Conservation (phyloP, 768 basidiomycete species). For the Rhizopogon rudus region DNA sequence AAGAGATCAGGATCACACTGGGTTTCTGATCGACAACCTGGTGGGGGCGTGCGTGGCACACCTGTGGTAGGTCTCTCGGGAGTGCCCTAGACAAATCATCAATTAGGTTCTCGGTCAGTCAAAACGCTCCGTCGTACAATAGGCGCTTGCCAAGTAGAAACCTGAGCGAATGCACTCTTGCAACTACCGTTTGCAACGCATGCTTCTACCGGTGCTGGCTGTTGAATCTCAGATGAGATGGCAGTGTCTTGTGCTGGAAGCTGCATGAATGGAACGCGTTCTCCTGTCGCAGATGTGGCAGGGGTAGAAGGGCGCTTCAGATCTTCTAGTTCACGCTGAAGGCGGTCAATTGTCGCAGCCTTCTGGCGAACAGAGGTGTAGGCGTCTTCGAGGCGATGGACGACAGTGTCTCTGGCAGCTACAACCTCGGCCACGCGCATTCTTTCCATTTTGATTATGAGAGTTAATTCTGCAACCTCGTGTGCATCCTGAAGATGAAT, state of each 20-base stretch:
- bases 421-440: slow-evolving; percentile 52
- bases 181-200: too few species aligned
- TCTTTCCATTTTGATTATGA: slow-evolving; percentile 51
- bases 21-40: neutral
- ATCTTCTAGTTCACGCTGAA: slow-evolving; percentile 38
- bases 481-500: slow-evolving; percentile 7
- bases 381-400: slow-evolving; percentile 54
- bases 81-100: neutral
- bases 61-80: neutral
- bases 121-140: neutral
- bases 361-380: slow-evolving; percentile 61
- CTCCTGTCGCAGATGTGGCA: neutral
- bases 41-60: neutral
- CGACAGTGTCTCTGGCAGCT: slow-evolving; percentile 57
- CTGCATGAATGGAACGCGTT: neutral
- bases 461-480: slow-evolving; percentile 40
- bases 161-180: neutral
- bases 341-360: slow-evolving; percentile 40
- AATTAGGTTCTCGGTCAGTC: neutral
- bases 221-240: neutral
- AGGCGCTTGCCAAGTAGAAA: neutral
- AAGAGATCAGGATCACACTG: neutral
- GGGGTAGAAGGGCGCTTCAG: slow-evolving; percentile 18
- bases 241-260: neutral
- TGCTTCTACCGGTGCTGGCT: neutral